Evolutionary conservation across 495 filamentous ascomycete genomes (phyloP).

Genomic region (Penicillium argentinense): DNA sequence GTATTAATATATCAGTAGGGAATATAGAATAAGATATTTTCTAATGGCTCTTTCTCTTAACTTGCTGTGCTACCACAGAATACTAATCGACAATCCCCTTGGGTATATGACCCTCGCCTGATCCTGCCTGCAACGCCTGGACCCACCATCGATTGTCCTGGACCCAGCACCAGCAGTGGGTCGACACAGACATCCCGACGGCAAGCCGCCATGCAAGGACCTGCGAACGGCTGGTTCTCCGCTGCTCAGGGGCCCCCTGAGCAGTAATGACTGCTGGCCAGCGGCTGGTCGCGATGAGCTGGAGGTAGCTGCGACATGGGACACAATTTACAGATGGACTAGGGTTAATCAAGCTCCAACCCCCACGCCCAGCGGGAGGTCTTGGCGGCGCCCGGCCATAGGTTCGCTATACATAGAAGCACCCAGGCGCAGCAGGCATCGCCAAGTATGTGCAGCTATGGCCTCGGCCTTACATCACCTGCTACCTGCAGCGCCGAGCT

Average conservation of each 20-base stretch:
- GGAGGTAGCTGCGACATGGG: neutral
- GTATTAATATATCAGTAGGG: no score
- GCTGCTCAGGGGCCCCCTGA: neutral
- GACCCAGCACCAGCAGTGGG: neutral
- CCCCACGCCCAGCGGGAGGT: neutral
- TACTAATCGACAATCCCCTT: no score
- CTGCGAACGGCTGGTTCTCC: neutral
- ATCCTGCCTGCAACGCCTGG: no score
- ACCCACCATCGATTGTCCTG: no score
- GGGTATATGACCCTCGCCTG: no score
- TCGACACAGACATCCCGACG: constrained; percentile 1
- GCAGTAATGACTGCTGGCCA: no score
- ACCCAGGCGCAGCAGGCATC: neutral
- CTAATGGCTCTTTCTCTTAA: no score
- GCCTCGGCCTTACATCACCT: neutral
- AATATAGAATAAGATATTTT: no score
- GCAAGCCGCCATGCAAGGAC: constrained; percentile 1
- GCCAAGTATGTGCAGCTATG: neutral
- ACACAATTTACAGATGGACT: no score
- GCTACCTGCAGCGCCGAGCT: no score
- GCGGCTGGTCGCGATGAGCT: neutral
- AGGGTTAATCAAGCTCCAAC: neutral
- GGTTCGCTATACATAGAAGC: neutral
- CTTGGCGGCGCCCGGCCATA: neutral
- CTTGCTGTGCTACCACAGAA: no score